Conservation (phyloP, 257 asterid genomes). For the Striga asiatica region DNA sequence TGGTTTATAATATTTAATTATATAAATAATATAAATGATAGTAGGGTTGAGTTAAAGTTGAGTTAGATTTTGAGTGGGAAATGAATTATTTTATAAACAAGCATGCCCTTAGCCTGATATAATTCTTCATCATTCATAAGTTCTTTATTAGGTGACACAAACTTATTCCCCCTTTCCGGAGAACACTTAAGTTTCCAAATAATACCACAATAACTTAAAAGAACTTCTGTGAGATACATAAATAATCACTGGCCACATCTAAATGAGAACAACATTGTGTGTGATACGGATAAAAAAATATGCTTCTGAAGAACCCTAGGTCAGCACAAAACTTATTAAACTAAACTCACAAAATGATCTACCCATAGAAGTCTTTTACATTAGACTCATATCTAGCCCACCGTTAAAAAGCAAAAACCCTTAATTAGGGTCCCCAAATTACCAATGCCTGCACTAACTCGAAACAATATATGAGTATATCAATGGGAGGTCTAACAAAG, state of each 20-base stretch:
- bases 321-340: not conserved
- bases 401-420: too few relatives aligned
- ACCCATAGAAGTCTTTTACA: not conserved
- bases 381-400: not conserved
- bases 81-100: too few relatives aligned
- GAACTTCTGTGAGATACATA: too few relatives aligned
- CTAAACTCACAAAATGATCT: not conserved
- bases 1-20: too few relatives aligned
- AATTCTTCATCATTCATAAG: not conserved
- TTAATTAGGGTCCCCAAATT: too few relatives aligned
- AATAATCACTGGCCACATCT: too few relatives aligned
- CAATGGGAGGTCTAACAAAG: not conserved
- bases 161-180: not conserved
- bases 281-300: not conserved
- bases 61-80: too few relatives aligned
- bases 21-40: too few relatives aligned
- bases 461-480: too few relatives aligned
- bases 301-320: not conserved
- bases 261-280: not conserved
- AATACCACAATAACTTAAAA: too few relatives aligned
- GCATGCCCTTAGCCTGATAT: not conserved
- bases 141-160: not conserved
- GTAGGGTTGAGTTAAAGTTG: too few relatives aligned
- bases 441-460: too few relatives aligned
- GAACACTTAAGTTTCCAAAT: not conserved